Base-by-base conservation (phyloP, 108 stramenopile genomes). In the Fragilaria radians region DNA sequence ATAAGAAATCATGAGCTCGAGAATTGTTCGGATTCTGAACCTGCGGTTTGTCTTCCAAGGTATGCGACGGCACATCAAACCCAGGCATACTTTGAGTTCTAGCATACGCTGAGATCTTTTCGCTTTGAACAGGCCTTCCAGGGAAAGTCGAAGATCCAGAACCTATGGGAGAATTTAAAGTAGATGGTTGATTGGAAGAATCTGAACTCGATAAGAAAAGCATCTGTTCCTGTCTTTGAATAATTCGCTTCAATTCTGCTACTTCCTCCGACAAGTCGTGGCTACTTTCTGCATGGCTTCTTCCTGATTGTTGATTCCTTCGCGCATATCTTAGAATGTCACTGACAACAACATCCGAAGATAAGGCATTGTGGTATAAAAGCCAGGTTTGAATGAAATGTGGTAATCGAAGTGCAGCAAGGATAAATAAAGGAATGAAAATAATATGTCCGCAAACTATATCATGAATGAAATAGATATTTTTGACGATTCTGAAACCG, bases 281-380 rank as follows among this genome's bases (percentile, higher is more conserved):
- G 56, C 89, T 82, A 30, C 78, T 81, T 7, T 59, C 78, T 31
- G 76, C 86, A 19, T 69, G 58, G 36, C 65, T 67, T 5, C 86
- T 85, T 21, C 85, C 86, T 25, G 81, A 88, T 63, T 97, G 94
- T 63, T 95, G 90, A 5, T 75, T 83, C 74, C 81, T 91, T 27
- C 94, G 74, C 1, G 95, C 95, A 46, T 95, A 94, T 52, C 92
- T 75, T 23, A 98, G 79, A 61, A 98, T 96, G 72, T 98, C 95
- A 56, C 94, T 91, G 1, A 98, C 94, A 26, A 96, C 97, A 7
- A 98, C 95, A 52, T 95, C 95, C 22, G 83, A 63, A 18, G 92
- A 93, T 18, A 98, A 70, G 3, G 97, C 97, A 61, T 98, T 97
- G 74, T 97, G 95, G 75, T 95, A 98, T n/a, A 98, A 81, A 54